A percentile compares a stretch with the other conserved stretches of the same genome.
Evolutionary conservation across 1,284 basidiomycete genomes (phyloP).

Genomic region (Rhodotorula mucilaginosa): DNA sequence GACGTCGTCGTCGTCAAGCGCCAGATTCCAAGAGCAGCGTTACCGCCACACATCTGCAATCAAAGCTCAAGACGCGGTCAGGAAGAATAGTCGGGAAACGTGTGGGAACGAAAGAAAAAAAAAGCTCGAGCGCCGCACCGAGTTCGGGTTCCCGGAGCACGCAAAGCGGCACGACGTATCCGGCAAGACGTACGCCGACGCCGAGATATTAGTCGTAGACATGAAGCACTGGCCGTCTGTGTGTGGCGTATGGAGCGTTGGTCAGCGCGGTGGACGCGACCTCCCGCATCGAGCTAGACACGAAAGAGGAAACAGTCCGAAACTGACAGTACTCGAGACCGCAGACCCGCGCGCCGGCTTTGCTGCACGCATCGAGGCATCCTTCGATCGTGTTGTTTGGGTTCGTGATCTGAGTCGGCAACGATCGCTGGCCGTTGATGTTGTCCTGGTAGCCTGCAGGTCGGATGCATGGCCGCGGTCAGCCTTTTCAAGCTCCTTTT

Average conservation of each 20-base stretch:
- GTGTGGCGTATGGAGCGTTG: too few relatives aligned
- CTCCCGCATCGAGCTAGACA: too few relatives aligned
- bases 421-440: slow-evolving; percentile 22
- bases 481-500: background rate
- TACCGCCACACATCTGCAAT: slow-evolving; percentile 23
- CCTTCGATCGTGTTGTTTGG: slow-evolving; percentile 28
- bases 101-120: too few relatives aligned
- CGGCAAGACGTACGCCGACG: slow-evolving; percentile 2
- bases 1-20: background rate
- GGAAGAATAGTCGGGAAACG: background rate
- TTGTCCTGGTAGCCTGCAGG: slow-evolving; percentile 24
- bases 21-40: slow-evolving; percentile 17
- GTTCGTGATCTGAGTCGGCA: slow-evolving; percentile 14
- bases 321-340: slow-evolving; percentile 12
- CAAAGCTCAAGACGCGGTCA: too few relatives aligned
- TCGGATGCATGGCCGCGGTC: too few relatives aligned
- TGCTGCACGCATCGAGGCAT: slow-evolving; percentile 17
- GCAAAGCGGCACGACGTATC: slow-evolving; percentile 12
- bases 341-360: slow-evolving; percentile 9
- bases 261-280: too few relatives aligned
- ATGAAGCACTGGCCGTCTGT: slow-evolving; percentile 25
- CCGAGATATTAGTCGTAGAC: slow-evolving; percentile 12
- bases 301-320: background rate
- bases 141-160: slow-evolving; percentile 21
- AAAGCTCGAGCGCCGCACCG: background rate